Base-by-base conservation (phyloP, 192 early-diverging fungal genomes). In the Paraglomus brasilianum region DNA sequence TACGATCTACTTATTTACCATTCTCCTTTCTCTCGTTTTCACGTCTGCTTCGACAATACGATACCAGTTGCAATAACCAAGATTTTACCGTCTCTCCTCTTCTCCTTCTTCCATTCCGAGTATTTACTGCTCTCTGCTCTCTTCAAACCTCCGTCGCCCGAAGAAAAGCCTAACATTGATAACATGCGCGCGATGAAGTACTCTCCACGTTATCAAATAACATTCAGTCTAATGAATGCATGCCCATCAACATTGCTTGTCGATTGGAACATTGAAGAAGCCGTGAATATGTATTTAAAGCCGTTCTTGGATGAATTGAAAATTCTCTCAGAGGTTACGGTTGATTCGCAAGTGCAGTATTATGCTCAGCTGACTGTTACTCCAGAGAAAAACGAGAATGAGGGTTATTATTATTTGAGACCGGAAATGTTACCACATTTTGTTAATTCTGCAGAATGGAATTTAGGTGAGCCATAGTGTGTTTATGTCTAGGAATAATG, bases 361-460 rank as follows among this genome's bases (percentile, higher is more conserved):
- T 93, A 92, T 73, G 88, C 95, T 7, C 72, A 87, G 0, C 82
- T 96, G 6, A 87, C 91, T 1, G 76, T 95, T 44, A 73, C 72
- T 1, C 93, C 94, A 8, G 66, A 85, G 15, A 62, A 76, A 59
- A 78, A 71, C n/a, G 82, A 76, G 60, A 68, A 78, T 49, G 48
- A 49, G 2, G 48, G 17, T 4, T 82, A 76, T 61, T 73, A 81
- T 68, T 86, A 80, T 38, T 72, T 99, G 57, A 80, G 81, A 0
- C 86, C 91, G 8, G 80, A 90, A 24, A 77, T 84, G 59, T 83
- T 99, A 22, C 85, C 94, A 13, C 88, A 92, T 75, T 97, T 99
- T 81, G 86, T 96, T 61, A 97, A 97, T 76, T 89, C 93, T 59
- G 93, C 93, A 6, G 94, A 96, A 71, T 99, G 97, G 97, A 96